A percentile compares a stretch with the other conserved stretches of the same genome.
Evolutionary conservation across 306 rosid genomes (phyloP).

Genomic region (Sicyos edulis): DNA sequence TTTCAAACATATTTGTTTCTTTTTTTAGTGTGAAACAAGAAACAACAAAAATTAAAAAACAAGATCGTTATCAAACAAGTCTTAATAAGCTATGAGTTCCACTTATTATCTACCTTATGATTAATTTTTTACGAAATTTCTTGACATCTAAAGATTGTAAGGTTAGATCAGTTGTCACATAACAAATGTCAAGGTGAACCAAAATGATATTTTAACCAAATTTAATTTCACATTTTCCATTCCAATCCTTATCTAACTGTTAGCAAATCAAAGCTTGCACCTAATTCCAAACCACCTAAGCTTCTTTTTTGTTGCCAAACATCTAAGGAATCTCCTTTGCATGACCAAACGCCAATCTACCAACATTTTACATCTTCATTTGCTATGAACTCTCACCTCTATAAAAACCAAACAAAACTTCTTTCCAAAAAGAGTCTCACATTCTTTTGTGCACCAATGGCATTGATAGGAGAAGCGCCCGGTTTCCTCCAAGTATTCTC

Average conservation of each 20-base stretch:
- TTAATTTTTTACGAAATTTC: too few species aligned
- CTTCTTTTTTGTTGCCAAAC: not conserved
- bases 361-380: not conserved
- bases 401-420: not conserved
- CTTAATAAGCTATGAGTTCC: too few species aligned
- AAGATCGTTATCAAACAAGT: too few species aligned
- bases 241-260: not conserved
- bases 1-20: too few species aligned
- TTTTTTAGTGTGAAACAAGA: too few species aligned
- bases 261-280: not conserved
- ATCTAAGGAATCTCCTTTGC: constrained; percentile 16
- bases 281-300: not conserved
- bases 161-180: too few species aligned
- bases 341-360: constrained; percentile 40
- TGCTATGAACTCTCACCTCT: constrained; percentile 5
- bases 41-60: too few species aligned
- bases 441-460: constrained; percentile 30
- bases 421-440: not conserved
- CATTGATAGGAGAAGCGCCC: constrained; percentile 42
- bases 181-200: too few species aligned
- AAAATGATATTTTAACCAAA: too few species aligned
- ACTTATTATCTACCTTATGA: too few species aligned
- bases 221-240: not conserved
- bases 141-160: too few species aligned
- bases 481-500: constrained; percentile 55